Evolutionary conservation across 805 yeast genomes (phyloP), one percentile per base, ranked within the genome.

Genomic region (Saccharomyces eubayanus): DNA sequence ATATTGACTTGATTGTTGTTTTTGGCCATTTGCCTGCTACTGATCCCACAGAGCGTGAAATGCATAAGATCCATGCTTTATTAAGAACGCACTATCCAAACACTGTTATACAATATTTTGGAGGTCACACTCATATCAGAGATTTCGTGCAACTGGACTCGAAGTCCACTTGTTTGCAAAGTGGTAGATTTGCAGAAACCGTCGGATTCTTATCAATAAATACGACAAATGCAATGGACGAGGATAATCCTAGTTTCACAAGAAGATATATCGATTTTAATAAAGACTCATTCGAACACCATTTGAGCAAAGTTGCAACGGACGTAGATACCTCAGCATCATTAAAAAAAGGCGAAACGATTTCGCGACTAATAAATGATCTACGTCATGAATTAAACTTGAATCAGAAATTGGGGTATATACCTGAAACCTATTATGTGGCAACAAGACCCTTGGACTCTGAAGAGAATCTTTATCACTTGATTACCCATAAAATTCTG

Each of bases 161-260:
- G 1, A 72, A 71, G 49, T 78, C 91, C 27, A 82, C 87, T 0
- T 97, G 85, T 0, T 69, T 92, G n/a, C 96, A 92, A 71, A 87
- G 96, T 65, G 98, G 98, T 0, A 75, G 97, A 50, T 92, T 87
- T 66, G 81, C 96, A 64, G 98, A 92, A 66, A 92, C 98, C 0
- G 79, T 87, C n/a, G 98, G 98, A 0, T 92, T 90, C 78, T 69
- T 86, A 11, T 81, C 95, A 28, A 71, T 89, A 24, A 73, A 77
- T 55, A 53, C 53, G 6, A n/a, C 40, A 16, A 41, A 46, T 16
- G 49, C 59, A 1, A 53, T 63, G 48, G 31, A 49, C 0, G 31
- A 52, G n/a, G 55, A 56, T n/a, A 55, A 63, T 2, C 70, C 73
- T 12, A 51, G 46, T 1, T 79, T 78, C 56, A 65, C 76, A 41